phyloP scores from a whole-genome alignment of 108 stramenopile species.

The Skeletonema potamos region DNA sequence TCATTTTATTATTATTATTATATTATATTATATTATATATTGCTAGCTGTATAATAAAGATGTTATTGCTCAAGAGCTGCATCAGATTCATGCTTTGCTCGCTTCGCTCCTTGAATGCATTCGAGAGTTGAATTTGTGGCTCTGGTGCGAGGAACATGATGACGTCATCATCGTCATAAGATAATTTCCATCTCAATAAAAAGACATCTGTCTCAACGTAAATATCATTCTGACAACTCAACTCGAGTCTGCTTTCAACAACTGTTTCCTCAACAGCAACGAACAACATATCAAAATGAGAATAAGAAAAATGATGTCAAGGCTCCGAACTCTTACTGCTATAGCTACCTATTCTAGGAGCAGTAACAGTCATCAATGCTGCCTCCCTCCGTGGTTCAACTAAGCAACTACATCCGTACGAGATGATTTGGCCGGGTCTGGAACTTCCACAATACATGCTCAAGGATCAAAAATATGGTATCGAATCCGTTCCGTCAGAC shows the following conservation, averaged over 20 bases:
- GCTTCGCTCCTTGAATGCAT: neutral
- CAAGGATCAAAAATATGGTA: neutral
- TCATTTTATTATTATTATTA: neutral
- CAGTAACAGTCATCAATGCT: neutral
- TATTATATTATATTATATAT: neutral
- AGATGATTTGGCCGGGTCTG: constrained; percentile 8
- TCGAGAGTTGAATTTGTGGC: neutral
- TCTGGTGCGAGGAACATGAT: neutral
- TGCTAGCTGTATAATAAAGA: neutral
- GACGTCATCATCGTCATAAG: neutral
- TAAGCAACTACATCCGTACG: constrained; percentile 17
- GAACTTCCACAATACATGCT: constrained; percentile 6
- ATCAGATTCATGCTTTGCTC: neutral
- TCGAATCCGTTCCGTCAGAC: constrained; percentile 9
- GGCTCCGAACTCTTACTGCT: no score
- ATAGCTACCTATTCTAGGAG: neutral
- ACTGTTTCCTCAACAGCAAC: no score
- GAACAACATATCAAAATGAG: no score
- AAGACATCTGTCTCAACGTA: neutral
- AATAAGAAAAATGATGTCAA: no score
- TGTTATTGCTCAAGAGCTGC: neutral
- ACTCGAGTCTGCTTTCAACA: no score
- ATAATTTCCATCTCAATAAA: neutral
- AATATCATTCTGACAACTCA: no score
- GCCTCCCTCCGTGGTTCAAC: neutral